A percentile compares a stretch with the other conserved stretches of the same genome.
These are phyloP conservation scores for Plasmopara halstedii DNA, from an alignment of 352 stramenopile species.

Conservation along the genomic window DNA sequence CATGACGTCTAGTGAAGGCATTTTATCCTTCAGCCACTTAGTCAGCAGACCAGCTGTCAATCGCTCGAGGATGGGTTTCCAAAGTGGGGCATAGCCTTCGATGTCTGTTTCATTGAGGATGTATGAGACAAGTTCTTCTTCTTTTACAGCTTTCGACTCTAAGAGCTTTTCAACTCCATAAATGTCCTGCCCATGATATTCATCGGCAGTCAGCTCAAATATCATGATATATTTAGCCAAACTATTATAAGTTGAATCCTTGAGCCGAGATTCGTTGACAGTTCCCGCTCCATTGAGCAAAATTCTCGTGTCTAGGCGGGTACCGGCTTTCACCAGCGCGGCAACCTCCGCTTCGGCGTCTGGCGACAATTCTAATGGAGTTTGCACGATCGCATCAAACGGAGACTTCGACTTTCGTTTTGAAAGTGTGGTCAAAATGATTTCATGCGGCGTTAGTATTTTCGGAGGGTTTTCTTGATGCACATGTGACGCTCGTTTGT, in stretches of 20 bases:
- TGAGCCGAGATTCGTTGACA: neutral
- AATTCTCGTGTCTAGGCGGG: neutral
- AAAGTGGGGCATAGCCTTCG: neutral
- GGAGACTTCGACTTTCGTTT: no score
- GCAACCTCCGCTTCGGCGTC: no score
- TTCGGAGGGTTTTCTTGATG: no score
- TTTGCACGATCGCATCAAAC: no score
- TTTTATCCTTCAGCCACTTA: neutral
- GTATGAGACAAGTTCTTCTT: neutral
- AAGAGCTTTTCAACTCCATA: neutral
- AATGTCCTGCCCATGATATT: neutral
- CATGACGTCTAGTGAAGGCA: neutral
- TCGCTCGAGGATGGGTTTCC: neutral
- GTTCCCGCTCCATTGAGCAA: neutral
- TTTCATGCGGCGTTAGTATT: no score
- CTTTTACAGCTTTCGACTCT: neutral
- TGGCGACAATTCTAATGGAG: no score
- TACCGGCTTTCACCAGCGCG: neutral
- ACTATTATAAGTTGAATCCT: neutral
- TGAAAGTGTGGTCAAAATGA: no score
- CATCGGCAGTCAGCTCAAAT: neutral
- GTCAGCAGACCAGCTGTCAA: neutral
- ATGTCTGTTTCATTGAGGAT: neutral
- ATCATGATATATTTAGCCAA: neutral
- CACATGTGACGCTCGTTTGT: no score